Conservation (phyloP, 495 filamentous ascomycete genomes). For the Glarea lozoyensis region DNA sequence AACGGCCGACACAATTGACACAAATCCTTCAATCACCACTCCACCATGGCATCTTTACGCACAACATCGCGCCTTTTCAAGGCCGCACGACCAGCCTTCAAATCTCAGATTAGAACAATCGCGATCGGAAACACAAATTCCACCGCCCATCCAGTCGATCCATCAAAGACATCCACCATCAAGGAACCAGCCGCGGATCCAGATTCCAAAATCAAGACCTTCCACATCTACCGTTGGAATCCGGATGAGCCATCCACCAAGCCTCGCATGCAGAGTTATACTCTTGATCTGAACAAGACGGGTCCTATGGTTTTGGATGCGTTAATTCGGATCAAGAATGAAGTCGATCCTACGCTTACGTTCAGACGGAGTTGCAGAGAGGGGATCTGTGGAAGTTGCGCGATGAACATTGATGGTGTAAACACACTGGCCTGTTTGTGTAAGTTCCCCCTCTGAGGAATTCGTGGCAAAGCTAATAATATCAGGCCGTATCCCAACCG, state of each 20-base stretch:
- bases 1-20: not conserved
- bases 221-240: constrained; percentile 99
- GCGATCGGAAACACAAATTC: constrained; percentile 10
- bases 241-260: constrained; percentile 84
- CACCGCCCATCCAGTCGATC: constrained; percentile 38
- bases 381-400: constrained; percentile 96
- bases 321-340: constrained; percentile 97
- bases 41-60: constrained; percentile 76
- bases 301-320: constrained; percentile 98
- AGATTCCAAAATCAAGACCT: constrained; percentile 71
- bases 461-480: too few relatives aligned
- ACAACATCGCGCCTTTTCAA: constrained; percentile 54
- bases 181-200: constrained; percentile 43
- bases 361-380: constrained; percentile 93
- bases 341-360: constrained; percentile 91
- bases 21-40: constrained; percentile 26
- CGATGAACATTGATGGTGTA: constrained; percentile 98
- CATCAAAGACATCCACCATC: constrained; percentile 26
- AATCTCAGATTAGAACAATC: constrained; percentile 8
- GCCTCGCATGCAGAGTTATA: constrained; percentile 90
- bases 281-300: constrained; percentile 94
- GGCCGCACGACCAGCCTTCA: constrained; percentile 44
- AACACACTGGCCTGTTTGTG: constrained; percentile 97
- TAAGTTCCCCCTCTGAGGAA: constrained; percentile 46
- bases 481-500: constrained; percentile 91